Percentiles rank a stretch among this genome's conserved stretches.
Conservation (phyloP, 2,329 filamentous ascomycete genomes). For the Fusarium brevicatenulatum region DNA sequence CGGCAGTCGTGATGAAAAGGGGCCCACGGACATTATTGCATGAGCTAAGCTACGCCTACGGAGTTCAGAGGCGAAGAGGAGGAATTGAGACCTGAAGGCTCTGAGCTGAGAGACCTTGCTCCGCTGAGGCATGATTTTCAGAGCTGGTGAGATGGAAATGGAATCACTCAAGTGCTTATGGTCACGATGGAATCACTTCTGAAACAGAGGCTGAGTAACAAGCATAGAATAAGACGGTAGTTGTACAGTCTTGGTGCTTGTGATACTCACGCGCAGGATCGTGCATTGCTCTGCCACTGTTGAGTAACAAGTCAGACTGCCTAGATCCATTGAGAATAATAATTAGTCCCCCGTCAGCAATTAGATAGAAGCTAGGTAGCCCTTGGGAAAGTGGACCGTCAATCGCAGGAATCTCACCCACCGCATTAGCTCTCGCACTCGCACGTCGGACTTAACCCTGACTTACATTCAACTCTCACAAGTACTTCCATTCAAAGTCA, state of each 20-base stretch:
- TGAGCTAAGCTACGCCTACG: neutral
- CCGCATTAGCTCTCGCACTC: neutral
- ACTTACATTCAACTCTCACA: neutral
- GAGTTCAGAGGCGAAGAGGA: neutral
- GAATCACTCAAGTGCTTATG: neutral
- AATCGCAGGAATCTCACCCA: neutral
- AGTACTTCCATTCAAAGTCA: rapidly evolving
- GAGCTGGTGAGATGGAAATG: no score
- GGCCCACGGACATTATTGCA: neutral
- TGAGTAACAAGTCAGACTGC: neutral
- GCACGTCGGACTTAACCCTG: neutral
- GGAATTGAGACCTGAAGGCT: neutral
- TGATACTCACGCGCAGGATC: neutral
- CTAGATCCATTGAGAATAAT: rapidly evolving
- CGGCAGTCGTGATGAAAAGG: neutral
- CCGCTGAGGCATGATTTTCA: neutral
- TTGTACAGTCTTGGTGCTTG: neutral
- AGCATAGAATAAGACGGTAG: neutral
- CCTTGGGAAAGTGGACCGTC: neutral
- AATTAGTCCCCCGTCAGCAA: neutral
- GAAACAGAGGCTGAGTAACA: neutral
- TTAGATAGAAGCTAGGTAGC: neutral
- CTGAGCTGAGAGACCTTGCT: neutral
- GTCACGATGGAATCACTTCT: neutral
- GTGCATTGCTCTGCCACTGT: neutral